A percentile compares a stretch with the other conserved stretches of the same genome.
These are phyloP conservation scores for Eimeria praecox DNA, from an alignment of 169 alveolate species.

Conservation along the genomic window DNA sequence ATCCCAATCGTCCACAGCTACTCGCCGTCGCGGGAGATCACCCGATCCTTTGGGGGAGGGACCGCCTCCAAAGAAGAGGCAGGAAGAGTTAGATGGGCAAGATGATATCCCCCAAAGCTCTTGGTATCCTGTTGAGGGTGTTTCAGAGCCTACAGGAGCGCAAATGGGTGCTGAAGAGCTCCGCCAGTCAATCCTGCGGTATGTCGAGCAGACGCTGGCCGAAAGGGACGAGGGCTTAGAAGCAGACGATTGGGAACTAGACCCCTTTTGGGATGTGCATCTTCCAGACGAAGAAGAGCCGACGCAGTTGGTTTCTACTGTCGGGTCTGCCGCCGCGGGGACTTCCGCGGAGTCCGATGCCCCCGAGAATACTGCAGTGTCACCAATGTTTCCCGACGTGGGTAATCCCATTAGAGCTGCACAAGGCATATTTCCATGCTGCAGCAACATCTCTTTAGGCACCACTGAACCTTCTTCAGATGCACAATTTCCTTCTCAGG, in stretches of 20 bases:
- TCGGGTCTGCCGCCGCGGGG: not conserved
- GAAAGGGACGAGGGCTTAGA: not conserved
- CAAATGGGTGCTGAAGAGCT: not conserved
- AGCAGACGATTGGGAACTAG: not conserved
- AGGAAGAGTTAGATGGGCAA: not conserved
- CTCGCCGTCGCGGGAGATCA: not conserved
- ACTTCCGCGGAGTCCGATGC: not conserved
- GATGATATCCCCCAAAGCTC: not conserved
- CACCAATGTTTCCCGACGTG: too few species aligned
- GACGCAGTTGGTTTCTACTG: not conserved
- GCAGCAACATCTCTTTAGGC: not conserved
- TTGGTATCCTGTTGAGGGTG: not conserved
- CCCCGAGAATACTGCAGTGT: not conserved
- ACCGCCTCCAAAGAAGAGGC: not conserved
- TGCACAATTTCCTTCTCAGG: not conserved
- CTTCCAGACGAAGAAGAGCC: not conserved
- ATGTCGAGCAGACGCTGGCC: slow-evolving; percentile 13
- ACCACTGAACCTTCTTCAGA: not conserved
- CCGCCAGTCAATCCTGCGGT: not conserved
- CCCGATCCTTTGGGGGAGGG: not conserved
- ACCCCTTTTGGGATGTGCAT: not conserved
- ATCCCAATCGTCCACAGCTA: not conserved
- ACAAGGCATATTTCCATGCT: too few species aligned
- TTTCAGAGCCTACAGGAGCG: not conserved
- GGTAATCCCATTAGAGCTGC: too few species aligned